Base-by-base conservation (phyloP, 2,329 filamentous ascomycete species). In the Amauroascus niger region DNA sequence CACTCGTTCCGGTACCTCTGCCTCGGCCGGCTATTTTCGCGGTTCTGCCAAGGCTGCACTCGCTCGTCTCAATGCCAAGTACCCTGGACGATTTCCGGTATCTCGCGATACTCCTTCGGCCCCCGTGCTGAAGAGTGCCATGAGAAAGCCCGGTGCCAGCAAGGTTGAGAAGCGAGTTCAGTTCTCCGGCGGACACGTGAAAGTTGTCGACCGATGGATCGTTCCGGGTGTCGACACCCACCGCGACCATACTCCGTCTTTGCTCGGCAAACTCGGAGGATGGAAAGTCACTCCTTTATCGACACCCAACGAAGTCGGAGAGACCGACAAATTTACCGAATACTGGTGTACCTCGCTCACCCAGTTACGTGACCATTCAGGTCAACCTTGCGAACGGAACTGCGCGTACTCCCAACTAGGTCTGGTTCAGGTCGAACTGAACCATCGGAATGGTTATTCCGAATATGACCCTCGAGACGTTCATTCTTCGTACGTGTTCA, bases 261-360 rank as follows among this genome's bases (percentile, higher is more conserved):
- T 59, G 22, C 35, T 55, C 39, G 58, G 60, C 24, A 50, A 55
- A 51, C 46, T 61, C 24, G 47, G 55, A 32, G 60, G 60, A 14
- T 60, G 58, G 60, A 54, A 54, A 13, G 58, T 61, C 6, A 58
- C 46, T 20, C 56, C 56, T 26, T 58, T 67, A 26, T 43, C 54
- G 20, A 48, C 52, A 5, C 64, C 63, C n/a, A 59, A 66, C 46
- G 58, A 57, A 18, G 63, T 66, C 40, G 59, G 62, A 35, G 56
- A 59, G 14, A 58, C 58, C 18, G 30, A 49, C 7, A 56, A 57
- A 14, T 61, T 58, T 48, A 53, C 41, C 45, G 59, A 55, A 24
- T 57, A 55, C 47, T 61, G 59, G 60, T 54, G 59, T 16, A 37
- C 49, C 18, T 33, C 45, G 41, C 45, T 45, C 20, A 55, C 53